These are phyloP conservation scores for Bisporella sp. DNA, from an alignment of 2,329 filamentous ascomycete genomes.

Conservation along the genomic window DNA sequence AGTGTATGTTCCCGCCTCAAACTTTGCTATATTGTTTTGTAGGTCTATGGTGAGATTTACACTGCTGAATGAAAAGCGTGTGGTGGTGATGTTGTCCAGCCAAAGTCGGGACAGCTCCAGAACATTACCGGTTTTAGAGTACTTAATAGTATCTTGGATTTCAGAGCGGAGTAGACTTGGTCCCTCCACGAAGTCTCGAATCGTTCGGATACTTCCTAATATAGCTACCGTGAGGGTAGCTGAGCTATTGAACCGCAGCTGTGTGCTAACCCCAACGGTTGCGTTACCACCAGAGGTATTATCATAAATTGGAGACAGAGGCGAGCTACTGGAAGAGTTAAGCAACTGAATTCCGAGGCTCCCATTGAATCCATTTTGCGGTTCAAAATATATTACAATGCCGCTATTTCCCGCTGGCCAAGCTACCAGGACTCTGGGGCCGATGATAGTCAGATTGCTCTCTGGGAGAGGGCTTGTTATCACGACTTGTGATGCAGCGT, in stretches of 20 bases:
- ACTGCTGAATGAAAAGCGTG: conserved; percentile 41
- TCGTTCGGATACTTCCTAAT: conserved; percentile 54
- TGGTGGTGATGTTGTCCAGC: conserved; percentile 56
- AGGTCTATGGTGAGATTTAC: conserved; percentile 30
- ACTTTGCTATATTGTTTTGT: conserved; percentile 35
- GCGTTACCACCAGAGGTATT: conserved; percentile 25
- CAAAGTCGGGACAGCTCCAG: conserved; percentile 46
- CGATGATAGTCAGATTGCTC: conserved; percentile 47
- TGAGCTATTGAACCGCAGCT: conserved; percentile 50
- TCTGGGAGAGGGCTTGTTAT: conserved; percentile 48
- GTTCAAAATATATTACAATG: conserved; percentile 47
- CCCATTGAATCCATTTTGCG: conserved; percentile 45
- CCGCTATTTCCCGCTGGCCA: conserved; percentile 63
- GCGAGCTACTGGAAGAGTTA: conserved; percentile 39
- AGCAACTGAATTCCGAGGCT: conserved; percentile 44
- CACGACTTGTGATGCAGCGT: conserved; percentile 51
- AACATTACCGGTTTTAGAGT: conserved; percentile 32
- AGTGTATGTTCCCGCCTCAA: conserved; percentile 46
- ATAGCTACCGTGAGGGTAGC: conserved; percentile 48
- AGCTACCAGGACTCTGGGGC: conserved; percentile 51
- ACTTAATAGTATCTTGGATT: conserved; percentile 47
- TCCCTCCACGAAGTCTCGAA: conserved; percentile 57
- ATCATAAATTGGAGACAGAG: conserved; percentile 39
- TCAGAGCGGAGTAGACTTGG: conserved; percentile 41
- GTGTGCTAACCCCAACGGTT: conserved; percentile 44